Conservation (phyloP, 805 yeast genomes). For the Starmerella ratchasimensis region DNA sequence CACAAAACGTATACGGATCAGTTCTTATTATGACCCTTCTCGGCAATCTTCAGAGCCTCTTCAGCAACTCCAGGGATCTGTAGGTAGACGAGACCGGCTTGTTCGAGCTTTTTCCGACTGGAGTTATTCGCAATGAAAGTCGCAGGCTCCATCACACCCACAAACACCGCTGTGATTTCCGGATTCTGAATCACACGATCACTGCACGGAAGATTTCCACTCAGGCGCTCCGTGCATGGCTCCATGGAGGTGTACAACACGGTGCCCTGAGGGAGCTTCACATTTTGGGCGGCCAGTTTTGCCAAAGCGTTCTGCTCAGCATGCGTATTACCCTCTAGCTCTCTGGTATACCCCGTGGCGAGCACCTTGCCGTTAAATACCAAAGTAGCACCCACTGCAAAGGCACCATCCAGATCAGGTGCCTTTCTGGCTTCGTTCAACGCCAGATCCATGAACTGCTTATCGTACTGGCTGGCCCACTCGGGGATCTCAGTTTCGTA, state of each 20-base stretch:
- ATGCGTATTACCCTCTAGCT: conserved; percentile 87
- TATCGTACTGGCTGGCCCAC: conserved; percentile 60
- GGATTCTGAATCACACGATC: conserved; percentile 53
- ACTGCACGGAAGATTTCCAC: conserved; percentile 82
- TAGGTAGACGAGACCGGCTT: conserved; percentile 51
- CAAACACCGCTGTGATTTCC: conserved; percentile 58
- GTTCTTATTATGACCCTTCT: conserved; percentile 41
- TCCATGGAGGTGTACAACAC: conserved; percentile 93
- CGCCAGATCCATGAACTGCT: conserved; percentile 59
- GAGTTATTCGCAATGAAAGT: conserved; percentile 71
- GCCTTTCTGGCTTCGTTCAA: conserved; percentile 67
- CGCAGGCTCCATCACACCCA: conserved; percentile 84
- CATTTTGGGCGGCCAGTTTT: conserved; percentile 33
- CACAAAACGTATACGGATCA: no score
- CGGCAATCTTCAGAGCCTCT: conserved; percentile 53
- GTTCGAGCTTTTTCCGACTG: conserved; percentile 43
- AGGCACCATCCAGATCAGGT: conserved; percentile 71
- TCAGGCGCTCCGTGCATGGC: conserved; percentile 78
- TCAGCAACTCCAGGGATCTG: conserved; percentile 76
- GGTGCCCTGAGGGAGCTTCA: conserved; percentile 54
- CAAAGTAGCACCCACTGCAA: conserved; percentile 85
- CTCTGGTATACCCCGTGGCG: conserved; percentile 81
- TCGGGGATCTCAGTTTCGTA: conserved; percentile 65
- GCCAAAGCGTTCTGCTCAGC: conserved; percentile 92
- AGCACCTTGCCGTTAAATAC: conserved; percentile 49